phyloP scores from a whole-genome alignment of 768 basidiomycete species.

The Butyriboletus loyo region DNA sequence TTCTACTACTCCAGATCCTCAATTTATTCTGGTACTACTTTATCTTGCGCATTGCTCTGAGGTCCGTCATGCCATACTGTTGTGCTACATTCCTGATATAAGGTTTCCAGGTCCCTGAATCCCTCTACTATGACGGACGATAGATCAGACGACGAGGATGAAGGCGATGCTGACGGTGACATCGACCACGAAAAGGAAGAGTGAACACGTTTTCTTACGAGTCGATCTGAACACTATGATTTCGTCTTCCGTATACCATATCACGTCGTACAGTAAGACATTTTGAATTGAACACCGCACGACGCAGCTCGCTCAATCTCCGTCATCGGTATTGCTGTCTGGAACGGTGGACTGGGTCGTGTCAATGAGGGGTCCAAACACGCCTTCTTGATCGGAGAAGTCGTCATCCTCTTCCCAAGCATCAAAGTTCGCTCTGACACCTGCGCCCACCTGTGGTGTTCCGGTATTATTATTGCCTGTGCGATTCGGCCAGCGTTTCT shows the following conservation, averaged over 20 bases:
- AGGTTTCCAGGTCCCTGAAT: slow-evolving; percentile 47
- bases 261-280: slow-evolving; percentile 5
- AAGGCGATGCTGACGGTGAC: slow-evolving; percentile 37
- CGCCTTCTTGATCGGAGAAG: slow-evolving; percentile 44
- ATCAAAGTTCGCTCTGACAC: slow-evolving; percentile 55
- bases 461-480: slow-evolving; percentile 28
- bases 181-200: slow-evolving; percentile 31
- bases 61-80: slow-evolving; percentile 45
- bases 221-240: background rate
- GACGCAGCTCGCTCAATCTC: background rate
- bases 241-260: slow-evolving; percentile 5
- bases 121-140: slow-evolving; percentile 56
- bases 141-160: slow-evolving; percentile 76
- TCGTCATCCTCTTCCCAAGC: slow-evolving; percentile 56
- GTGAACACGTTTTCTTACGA: slow-evolving; percentile 9
- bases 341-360: slow-evolving; percentile 1
- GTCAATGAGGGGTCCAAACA: slow-evolving; percentile 26
- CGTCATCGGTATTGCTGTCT: slow-evolving; percentile 3
- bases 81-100: slow-evolving; percentile 7
- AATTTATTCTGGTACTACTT: slow-evolving; percentile 94
- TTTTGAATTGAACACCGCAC: background rate
- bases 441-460: slow-evolving; percentile 23
- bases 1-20: slow-evolving; percentile 73
- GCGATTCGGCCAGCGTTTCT: slow-evolving; percentile 74
- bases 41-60: slow-evolving; percentile 70